These are phyloP conservation scores for Chlorencoelia australis DNA, from an alignment of 2,329 filamentous ascomycete species.

Conservation along the genomic window DNA sequence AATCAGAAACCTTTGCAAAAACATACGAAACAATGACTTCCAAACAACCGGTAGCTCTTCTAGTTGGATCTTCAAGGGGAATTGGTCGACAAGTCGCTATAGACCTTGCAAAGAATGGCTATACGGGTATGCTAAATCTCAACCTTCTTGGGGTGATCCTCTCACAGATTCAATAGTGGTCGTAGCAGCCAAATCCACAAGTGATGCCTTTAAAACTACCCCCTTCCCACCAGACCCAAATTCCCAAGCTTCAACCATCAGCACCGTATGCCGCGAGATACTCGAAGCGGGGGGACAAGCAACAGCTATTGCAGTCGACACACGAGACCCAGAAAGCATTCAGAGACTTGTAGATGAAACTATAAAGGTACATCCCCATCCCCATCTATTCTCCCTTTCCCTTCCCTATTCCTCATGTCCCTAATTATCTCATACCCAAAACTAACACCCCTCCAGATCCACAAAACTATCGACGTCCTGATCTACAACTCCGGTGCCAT, in stretches of 20 bases:
- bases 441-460: too few relatives aligned
- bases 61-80: constrained; percentile 68
- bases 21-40: constrained; percentile 9
- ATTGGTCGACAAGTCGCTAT: constrained; percentile 71
- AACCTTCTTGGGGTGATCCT: not conserved
- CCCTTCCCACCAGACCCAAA: constrained; percentile 73
- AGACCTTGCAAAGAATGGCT: constrained; percentile 61
- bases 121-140: constrained; percentile 43
- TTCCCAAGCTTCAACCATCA: constrained; percentile 66
- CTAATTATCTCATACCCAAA: too few relatives aligned
- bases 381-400: too few relatives aligned
- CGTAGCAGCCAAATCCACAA: constrained; percentile 66
- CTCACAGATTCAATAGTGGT: constrained; percentile 32
- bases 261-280: constrained; percentile 69
- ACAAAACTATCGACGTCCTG: constrained; percentile 55
- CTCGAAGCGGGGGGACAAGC: constrained; percentile 50
- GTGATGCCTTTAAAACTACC: constrained; percentile 42
- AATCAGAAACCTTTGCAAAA: too few relatives aligned
- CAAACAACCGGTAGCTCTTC: constrained; percentile 48
- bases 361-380: constrained; percentile 29
- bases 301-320: constrained; percentile 60
- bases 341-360: constrained; percentile 47
- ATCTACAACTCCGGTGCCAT: constrained; percentile 81
- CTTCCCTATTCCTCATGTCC: too few relatives aligned
- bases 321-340: constrained; percentile 50